Conservation (phyloP, 345 rosid genomes). For the Salix udensis region DNA sequence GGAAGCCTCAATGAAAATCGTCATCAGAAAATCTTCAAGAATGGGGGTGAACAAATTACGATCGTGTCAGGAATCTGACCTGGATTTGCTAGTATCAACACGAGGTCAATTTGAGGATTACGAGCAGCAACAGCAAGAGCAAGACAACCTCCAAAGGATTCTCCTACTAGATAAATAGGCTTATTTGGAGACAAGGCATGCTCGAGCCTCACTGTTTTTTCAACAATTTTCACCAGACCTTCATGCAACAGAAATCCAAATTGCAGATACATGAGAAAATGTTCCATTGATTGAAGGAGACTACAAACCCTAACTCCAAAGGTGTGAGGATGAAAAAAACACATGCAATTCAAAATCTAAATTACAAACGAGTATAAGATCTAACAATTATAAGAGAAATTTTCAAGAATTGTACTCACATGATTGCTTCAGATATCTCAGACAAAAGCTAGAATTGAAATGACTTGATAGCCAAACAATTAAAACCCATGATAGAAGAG, state of each 20-base stretch:
- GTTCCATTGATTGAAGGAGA: not conserved
- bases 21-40: not conserved
- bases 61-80: constrained; percentile 39
- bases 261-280: not conserved
- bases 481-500: no score
- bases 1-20: not conserved
- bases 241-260: constrained; percentile 8
- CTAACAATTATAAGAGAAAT: no score
- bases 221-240: constrained; percentile 62
- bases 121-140: not conserved
- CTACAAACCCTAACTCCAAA: no score
- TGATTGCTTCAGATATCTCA: no score
- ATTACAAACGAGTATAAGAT: no score
- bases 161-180: constrained; percentile 82
- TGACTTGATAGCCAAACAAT: no score
- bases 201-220: constrained; percentile 53
- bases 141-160: constrained; percentile 70
- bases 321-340: no score
- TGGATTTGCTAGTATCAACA: constrained; percentile 65
- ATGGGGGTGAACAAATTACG: constrained; percentile 7
- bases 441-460: no score
- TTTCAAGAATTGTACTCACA: no score
- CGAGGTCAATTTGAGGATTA: constrained; percentile 42
- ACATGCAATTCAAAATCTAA: no score
- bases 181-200: constrained; percentile 48